Evolutionary conservation across 2,329 filamentous ascomycete species (phyloP), one percentile per base, ranked within the genome.

Genomic region (Fusarium sp.): DNA sequence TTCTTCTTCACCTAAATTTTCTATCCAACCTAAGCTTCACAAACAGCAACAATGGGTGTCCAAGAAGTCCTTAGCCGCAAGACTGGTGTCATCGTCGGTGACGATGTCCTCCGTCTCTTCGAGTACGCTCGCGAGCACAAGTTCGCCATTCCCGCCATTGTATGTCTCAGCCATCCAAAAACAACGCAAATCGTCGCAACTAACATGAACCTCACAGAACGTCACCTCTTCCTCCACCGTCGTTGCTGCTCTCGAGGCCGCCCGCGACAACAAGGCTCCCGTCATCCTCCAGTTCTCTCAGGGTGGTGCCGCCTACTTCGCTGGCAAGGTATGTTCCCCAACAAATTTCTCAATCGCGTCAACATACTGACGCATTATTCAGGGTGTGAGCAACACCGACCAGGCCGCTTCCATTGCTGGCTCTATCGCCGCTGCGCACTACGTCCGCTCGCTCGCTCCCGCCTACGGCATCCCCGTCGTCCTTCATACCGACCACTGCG

Each of bases 401-500:
- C 96, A 98, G 86, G 87, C 91, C 79, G 95, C 94, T 70, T 97
- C 94, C 76, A 93, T 99, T 81, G 91, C 92, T 65, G 96, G 96
- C 82, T 88, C 93, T 82, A 85, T 98, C 75, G 95, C 96, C 73
- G 95, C 89, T 78, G 96, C 96, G 77, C 93, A 97, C 87, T 98
- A 94, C 88, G 94, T 98, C 86, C 94, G 95, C 81, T 87, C 93
- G 76, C 86, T 98, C 79, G 94, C 96, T 58, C 94, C 95, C 69
- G 78, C 89, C 77, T 99, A 99, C 85, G 94, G 92, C 78, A 86
- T 98, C 76, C 95, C 95, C 79, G 94, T 97, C 77, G 88, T 98
- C 79, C 91, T 98, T 68, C 95, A 98, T 90, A 97, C 95, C 82
- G 96, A 99, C 84, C 96, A 98, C 89, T 97, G 95, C 86, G 95